Conservation (phyloP, 192 early-diverging fungal species). For the Backusella tuberculispora region DNA sequence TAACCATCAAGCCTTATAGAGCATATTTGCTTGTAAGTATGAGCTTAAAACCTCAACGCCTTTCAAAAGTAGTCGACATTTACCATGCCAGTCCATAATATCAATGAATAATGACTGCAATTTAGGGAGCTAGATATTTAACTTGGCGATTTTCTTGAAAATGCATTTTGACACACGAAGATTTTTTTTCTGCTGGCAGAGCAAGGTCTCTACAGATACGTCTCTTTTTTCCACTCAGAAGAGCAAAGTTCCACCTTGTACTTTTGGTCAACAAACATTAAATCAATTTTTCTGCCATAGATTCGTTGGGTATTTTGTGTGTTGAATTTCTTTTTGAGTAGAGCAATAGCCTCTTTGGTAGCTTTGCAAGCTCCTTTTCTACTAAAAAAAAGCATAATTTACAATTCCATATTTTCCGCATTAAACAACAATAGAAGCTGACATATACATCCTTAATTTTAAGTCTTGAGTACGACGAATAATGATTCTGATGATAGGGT, state of each 20-base stretch:
- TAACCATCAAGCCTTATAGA: constrained; percentile 14
- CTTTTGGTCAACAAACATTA: constrained; percentile 21
- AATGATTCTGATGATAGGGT: background rate
- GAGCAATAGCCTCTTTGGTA: constrained; percentile 11
- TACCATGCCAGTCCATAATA: constrained; percentile 22
- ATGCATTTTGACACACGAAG: constrained; percentile 23
- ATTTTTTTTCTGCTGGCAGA: constrained; percentile 19
- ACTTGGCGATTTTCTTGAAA: constrained; percentile 6
- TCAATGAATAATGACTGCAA: constrained; percentile 14
- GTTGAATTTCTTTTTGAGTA: background rate
- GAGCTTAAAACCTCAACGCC: background rate
- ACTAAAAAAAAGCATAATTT: background rate
- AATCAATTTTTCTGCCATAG: constrained; percentile 20
- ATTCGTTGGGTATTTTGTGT: constrained; percentile 14
- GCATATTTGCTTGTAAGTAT: constrained; percentile 18
- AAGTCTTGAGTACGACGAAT: constrained; percentile 8
- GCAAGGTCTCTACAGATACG: constrained; percentile 19
- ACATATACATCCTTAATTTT: constrained; percentile 6
- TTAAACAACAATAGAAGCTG: constrained; percentile 10
- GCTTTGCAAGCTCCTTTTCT: constrained; percentile 1
- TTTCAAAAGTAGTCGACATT: constrained; percentile 12
- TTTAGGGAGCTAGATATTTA: constrained; percentile 20
- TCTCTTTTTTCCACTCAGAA: constrained; percentile 23
- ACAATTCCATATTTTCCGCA: constrained; percentile 12
- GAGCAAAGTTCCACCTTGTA: constrained; percentile 22